These are phyloP conservation scores for Hanseniaspora gamundiae DNA, from an alignment of 1,139 yeast species.

Conservation along the genomic window DNA sequence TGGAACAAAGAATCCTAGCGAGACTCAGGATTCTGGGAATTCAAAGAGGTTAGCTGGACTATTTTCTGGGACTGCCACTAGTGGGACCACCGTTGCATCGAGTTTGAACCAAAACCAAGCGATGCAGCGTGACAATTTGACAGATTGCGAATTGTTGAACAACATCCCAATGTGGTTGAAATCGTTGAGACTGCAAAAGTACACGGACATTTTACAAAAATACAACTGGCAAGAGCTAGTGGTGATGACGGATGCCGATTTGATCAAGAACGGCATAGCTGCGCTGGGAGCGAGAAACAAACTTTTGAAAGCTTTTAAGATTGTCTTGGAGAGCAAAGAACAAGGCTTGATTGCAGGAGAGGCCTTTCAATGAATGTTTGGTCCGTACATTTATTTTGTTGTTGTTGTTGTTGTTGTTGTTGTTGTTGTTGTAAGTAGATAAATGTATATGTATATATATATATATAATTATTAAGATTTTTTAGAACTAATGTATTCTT, in stretches of 20 bases:
- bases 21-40: too few species aligned
- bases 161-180: conserved; percentile 93
- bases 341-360: conserved; percentile 23
- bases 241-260: conserved; percentile 51
- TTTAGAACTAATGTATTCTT: conserved; percentile 4
- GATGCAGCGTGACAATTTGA: conserved; percentile 46
- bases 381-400: too few species aligned
- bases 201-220: conserved; percentile 71
- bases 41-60: too few species aligned
- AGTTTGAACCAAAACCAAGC: conserved; percentile 25
- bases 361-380: conserved; percentile 16
- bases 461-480: neutral
- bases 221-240: conserved; percentile 72
- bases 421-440: neutral
- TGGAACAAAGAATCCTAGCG: too few species aligned
- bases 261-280: conserved; percentile 72
- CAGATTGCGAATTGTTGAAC: conserved; percentile 49
- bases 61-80: conserved; percentile 13
- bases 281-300: conserved; percentile 95
- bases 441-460: neutral
- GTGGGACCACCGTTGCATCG: conserved; percentile 10
- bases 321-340: conserved; percentile 43
- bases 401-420: too few species aligned
- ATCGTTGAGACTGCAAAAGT: conserved; percentile 79
- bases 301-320: conserved; percentile 79